Percentiles rank a stretch among this genome's conserved stretches.
Conservation (phyloP, 2,329 filamentous ascomycete genomes). For the Blastomyces gilchristii region DNA sequence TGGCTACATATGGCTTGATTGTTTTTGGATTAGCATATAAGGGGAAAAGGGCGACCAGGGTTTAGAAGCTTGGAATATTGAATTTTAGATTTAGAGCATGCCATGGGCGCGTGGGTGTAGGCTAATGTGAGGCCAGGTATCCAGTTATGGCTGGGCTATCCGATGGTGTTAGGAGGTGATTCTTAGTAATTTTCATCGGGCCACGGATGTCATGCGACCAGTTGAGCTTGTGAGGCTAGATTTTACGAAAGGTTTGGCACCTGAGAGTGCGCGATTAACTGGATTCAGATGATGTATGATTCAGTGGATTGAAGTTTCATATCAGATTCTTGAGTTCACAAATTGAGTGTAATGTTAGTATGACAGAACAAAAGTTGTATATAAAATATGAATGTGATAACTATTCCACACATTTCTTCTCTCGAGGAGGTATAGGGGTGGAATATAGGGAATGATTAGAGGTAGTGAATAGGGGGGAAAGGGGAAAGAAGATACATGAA, state of each 20-base stretch:
- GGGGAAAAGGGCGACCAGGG: constrained; percentile 21
- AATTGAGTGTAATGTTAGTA: neutral
- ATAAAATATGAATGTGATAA: neutral
- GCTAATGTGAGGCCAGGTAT: neutral
- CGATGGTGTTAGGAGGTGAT: neutral
- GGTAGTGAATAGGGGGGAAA: neutral
- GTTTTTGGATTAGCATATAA: constrained; percentile 65
- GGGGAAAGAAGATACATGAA: neutral
- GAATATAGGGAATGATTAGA: neutral
- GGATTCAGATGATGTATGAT: neutral
- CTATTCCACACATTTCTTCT: neutral
- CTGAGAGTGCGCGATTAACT: neutral
- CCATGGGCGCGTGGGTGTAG: neutral
- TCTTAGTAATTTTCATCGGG: neutral
- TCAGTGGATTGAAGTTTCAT: neutral
- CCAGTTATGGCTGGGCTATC: neutral
- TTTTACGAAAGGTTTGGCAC: neutral
- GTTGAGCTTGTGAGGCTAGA: neutral
- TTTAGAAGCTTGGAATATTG: neutral
- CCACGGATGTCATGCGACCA: neutral
- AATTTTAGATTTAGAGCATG: neutral
- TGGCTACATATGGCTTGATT: constrained; percentile 68
- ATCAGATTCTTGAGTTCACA: neutral
- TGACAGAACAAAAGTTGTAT: neutral
- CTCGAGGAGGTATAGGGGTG: neutral